Evolutionary conservation across 2,329 filamentous ascomycete species (phyloP).

Genomic region (Hymenotorrendiella dingleyae): DNA sequence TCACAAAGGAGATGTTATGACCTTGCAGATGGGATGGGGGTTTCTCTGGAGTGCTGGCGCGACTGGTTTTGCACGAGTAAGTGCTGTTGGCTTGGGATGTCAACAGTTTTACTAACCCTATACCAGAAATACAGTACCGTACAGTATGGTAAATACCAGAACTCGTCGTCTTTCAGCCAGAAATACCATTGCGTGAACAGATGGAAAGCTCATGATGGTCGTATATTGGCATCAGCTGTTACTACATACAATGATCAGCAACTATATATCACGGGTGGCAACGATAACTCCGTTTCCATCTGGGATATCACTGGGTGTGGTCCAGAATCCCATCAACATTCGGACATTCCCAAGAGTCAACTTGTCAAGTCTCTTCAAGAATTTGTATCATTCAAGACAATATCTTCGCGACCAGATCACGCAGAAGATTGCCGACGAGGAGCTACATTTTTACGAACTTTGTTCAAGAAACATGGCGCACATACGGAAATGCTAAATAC

Average conservation of each 20-base stretch:
- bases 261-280: slow-evolving; percentile 92
- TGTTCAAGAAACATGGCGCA: slow-evolving; percentile 90
- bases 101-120: slow-evolving; percentile 5
- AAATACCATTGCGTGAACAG: slow-evolving; percentile 74
- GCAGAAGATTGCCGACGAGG: slow-evolving; percentile 89
- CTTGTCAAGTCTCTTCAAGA: slow-evolving; percentile 70
- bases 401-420: slow-evolving; percentile 81
- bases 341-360: slow-evolving; percentile 41
- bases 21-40: slow-evolving; percentile 78
- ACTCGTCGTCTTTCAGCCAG: slow-evolving; percentile 54
- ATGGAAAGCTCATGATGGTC: slow-evolving; percentile 80
- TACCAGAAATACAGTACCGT: slow-evolving; percentile 59
- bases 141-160: slow-evolving; percentile 53
- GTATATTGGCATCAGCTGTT: slow-evolving; percentile 78
- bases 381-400: slow-evolving; percentile 86
- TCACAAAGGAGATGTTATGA: slow-evolving; percentile 76
- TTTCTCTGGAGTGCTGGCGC: slow-evolving; percentile 83
- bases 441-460: slow-evolving; percentile 79
- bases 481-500: slow-evolving; percentile 87
- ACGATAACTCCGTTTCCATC: slow-evolving; percentile 81
- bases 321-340: slow-evolving; percentile 15
- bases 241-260: slow-evolving; percentile 63
- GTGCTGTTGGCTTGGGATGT: slow-evolving; percentile 23
- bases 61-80: slow-evolving; percentile 78
- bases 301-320: slow-evolving; percentile 63